Evolutionary conservation across 139 green algal genomes (phyloP), one percentile per base, ranked within the genome.

Genomic region (Pleodorina starrii): DNA sequence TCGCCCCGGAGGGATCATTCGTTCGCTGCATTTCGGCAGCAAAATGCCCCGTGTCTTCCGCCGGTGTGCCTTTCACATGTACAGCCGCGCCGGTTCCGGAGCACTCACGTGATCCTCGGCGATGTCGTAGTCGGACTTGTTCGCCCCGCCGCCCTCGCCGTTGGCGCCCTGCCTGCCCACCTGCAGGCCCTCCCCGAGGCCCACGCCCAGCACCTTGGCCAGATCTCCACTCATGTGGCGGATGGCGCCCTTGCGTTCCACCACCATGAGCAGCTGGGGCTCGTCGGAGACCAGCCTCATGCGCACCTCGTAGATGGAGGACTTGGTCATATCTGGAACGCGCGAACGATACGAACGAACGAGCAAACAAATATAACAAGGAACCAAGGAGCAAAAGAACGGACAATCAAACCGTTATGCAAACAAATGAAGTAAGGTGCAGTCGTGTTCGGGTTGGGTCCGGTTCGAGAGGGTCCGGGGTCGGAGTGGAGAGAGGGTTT

Each of bases 221-320:
- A 86, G 80, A 57, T 86, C 59, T 0, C 80, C 80, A 27, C 59
- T 76, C 80, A 86, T 86, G 80, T 86, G 80, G 12, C 59, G 57
- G 10, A 86, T 76, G 59, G 44, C 54, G 40, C 80, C 80, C 80
- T 59, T 54, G 16, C 29, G 10, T 40, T 86, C 80, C 80, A 86
- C 59, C 59, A 86, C 80, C 80, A 86, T 86, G n/a, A 86, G 80
- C 80, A 86, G 57, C 80, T 86, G 80, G 19, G 80, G 80, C 80
- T 75, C 80, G 42, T 86, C 59, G 5, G 59, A 76, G 1, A 60
- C 7, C 14, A 86, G 57, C 38, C 40, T 43, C 40, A 86, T 75
- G 23, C 40, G 40, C 4, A 86, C 40, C 59, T 86, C 80, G 42
- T 46, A 86, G 27, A 86, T 60, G 27, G 29, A 46, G 5, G 40